A percentile compares a stretch with the other conserved stretches of the same genome.
These are phyloP conservation scores for Xylaria digitata DNA, from an alignment of 2,329 filamentous ascomycete species.

Conservation along the genomic window DNA sequence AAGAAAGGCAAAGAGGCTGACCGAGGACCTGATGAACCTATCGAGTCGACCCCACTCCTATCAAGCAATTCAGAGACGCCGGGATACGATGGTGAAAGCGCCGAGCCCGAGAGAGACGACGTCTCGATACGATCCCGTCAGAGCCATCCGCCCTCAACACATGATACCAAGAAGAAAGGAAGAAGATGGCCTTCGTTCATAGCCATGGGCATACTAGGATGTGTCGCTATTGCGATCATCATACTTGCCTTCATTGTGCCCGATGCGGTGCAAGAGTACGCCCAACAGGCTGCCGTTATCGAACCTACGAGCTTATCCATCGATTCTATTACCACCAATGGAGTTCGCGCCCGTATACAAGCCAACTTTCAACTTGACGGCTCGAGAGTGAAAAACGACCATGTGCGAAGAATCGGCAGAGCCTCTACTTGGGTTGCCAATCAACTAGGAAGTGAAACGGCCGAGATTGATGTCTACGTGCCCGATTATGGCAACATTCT, in stretches of 20 bases:
- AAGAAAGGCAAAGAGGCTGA: conserved; percentile 44
- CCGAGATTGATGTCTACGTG: conserved; percentile 79
- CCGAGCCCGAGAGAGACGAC: conserved; percentile 47
- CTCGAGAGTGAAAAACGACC: conserved; percentile 75
- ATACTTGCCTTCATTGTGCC: conserved; percentile 84
- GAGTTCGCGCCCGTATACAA: conserved; percentile 82
- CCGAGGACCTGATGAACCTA: conserved; percentile 42
- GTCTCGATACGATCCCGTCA: conserved; percentile 49
- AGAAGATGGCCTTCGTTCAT: conserved; percentile 82
- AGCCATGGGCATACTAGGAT: conserved; percentile 74
- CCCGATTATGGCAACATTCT: conserved; percentile 84
- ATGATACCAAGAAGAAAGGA: conserved; percentile 53
- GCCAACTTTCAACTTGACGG: conserved; percentile 86
- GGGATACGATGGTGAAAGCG: conserved; percentile 55
- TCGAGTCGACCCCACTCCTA: conserved; percentile 66
- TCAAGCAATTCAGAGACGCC: conserved; percentile 52
- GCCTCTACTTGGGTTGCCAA: conserved; percentile 83
- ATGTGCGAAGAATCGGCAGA: conserved; percentile 79
- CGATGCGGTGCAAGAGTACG: conserved; percentile 84
- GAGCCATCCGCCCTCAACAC: conserved; percentile 41
- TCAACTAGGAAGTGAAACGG: conserved; percentile 78
- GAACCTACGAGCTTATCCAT: conserved; percentile 87
- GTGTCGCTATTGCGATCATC: conserved; percentile 75
- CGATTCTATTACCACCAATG: conserved; percentile 82
- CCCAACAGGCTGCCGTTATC: conserved; percentile 82